Evolutionary conservation across 2,329 filamentous ascomycete species (phyloP).

Genomic region (Graphilbum sp.): DNA sequence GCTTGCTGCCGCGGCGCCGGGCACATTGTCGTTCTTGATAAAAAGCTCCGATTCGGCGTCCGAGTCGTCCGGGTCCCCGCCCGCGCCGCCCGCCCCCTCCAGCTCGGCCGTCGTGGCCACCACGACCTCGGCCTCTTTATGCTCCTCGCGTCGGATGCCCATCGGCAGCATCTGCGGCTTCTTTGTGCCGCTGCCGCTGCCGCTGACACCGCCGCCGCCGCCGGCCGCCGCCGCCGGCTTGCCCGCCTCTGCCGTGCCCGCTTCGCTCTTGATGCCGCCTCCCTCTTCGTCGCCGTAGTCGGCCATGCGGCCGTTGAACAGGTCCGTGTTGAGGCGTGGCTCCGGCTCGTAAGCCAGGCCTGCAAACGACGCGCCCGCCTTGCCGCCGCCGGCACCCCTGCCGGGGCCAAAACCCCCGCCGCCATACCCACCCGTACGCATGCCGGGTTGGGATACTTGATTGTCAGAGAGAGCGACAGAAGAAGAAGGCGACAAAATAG

Average conservation of each 20-base stretch:
- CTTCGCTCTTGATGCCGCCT: slow-evolving; percentile 22
- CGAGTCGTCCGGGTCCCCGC: slow-evolving; percentile 13
- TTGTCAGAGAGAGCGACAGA: no score
- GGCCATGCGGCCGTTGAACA: slow-evolving; percentile 27
- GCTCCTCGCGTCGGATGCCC: slow-evolving; percentile 37
- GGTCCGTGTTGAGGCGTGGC: slow-evolving; percentile 38
- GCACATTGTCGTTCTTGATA: slow-evolving; percentile 5
- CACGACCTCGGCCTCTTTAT: slow-evolving; percentile 35
- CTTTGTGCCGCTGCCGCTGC: background rate
- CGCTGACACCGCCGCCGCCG: background rate
- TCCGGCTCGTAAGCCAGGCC: slow-evolving; percentile 22
- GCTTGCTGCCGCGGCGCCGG: background rate
- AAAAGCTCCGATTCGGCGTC: slow-evolving; percentile 12
- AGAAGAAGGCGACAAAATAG: no score
- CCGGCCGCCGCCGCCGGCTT: slow-evolving; percentile 9
- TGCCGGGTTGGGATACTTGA: background rate
- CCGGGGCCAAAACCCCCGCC: slow-evolving; percentile 8
- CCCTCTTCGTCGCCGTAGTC: slow-evolving; percentile 23
- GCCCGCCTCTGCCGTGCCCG: slow-evolving; percentile 15
- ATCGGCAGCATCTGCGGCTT: slow-evolving; percentile 28
- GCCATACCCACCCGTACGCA: slow-evolving; percentile 13
- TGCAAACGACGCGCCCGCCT: no score
- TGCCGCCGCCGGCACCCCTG: slow-evolving; percentile 7
- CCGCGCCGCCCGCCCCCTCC: slow-evolving; percentile 23
- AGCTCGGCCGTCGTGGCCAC: slow-evolving; percentile 41